Percentiles rank a stretch among this genome's conserved stretches.
These are phyloP conservation scores for Corrigiola litoralis DNA, from an alignment of 179 eudicot genomes.

Conservation along the genomic window DNA sequence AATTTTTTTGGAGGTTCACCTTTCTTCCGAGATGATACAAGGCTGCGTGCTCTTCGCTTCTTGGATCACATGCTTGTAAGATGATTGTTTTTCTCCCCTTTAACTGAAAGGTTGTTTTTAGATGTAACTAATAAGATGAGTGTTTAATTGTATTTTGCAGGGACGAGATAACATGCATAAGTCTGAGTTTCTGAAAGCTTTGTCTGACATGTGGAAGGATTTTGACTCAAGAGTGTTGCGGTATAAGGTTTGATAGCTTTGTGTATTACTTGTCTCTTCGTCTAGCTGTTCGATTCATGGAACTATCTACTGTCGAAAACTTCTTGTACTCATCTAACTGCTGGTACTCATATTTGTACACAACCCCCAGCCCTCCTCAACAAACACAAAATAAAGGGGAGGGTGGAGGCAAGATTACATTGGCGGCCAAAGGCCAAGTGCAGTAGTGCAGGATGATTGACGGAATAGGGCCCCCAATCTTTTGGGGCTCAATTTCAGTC, in stretches of 20 bases:
- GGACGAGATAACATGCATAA: slow-evolving; percentile 99
- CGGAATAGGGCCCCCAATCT: too few relatives aligned
- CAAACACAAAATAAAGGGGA: too few relatives aligned
- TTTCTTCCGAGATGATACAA: slow-evolving; percentile 92
- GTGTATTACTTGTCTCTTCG: not conserved
- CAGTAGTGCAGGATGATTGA: too few relatives aligned
- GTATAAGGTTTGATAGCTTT: slow-evolving; percentile 68
- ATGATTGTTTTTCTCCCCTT: slow-evolving; percentile 30
- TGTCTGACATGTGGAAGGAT: slow-evolving; percentile 99
- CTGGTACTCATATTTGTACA: too few relatives aligned
- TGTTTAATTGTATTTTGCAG: slow-evolving; percentile 31
- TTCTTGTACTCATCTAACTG: slow-evolving; percentile 1
- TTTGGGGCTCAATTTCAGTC: too few relatives aligned
- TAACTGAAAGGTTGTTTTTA: slow-evolving; percentile 38
- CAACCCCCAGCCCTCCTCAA: too few relatives aligned
- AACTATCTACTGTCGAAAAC: too few relatives aligned
- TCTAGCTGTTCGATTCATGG: not conserved
- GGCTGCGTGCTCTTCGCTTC: slow-evolving; percentile 99
- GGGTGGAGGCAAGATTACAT: too few relatives aligned
- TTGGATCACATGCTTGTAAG: slow-evolving; percentile 98
- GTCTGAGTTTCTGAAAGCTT: slow-evolving; percentile 88
- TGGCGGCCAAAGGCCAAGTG: too few relatives aligned
- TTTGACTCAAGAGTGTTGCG: slow-evolving; percentile 95
- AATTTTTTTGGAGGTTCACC: slow-evolving; percentile 57
- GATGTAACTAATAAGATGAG: not conserved